These are phyloP conservation scores for Suillus decipiens DNA, from an alignment of 768 basidiomycete genomes.

Conservation along the genomic window DNA sequence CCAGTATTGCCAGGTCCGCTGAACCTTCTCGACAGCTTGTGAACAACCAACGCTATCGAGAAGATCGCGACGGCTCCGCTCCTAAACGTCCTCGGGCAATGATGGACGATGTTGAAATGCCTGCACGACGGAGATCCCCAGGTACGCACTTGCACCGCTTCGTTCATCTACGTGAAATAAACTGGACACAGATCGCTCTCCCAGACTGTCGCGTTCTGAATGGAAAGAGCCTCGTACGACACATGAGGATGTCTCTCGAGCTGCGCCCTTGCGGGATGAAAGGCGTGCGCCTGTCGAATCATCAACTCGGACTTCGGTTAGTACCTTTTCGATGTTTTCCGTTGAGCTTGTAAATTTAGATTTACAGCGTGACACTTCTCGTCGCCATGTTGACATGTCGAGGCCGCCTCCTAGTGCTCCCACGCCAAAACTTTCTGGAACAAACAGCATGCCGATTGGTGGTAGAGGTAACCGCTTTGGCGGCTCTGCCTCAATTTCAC, in stretches of 20 bases:
- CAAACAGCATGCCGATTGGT: constrained; percentile 35
- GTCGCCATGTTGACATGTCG: constrained; percentile 15
- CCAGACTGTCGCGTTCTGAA: neutral
- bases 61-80: constrained; percentile 26
- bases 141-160: neutral
- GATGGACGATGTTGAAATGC: constrained; percentile 24
- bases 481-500: constrained; percentile 12
- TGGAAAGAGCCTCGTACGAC: neutral
- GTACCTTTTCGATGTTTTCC: constrained; percentile 9
- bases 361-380: constrained; percentile 24
- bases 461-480: constrained; percentile 25
- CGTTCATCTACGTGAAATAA: neutral
- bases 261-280: constrained; percentile 17
- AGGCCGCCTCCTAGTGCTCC: constrained; percentile 19
- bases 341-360: neutral
- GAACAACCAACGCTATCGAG: constrained; percentile 16
- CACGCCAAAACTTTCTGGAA: constrained; percentile 31
- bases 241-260: constrained; percentile 20
- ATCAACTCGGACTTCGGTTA: constrained; percentile 14
- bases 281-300: constrained; percentile 22
- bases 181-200: neutral
- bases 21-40: constrained; percentile 23
- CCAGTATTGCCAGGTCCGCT: constrained; percentile 17
- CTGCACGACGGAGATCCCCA: constrained; percentile 4
- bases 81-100: constrained; percentile 41